Evolutionary conservation across 495 filamentous ascomycete genomes (phyloP).

Genomic region (Hypoxylon trugodes): DNA sequence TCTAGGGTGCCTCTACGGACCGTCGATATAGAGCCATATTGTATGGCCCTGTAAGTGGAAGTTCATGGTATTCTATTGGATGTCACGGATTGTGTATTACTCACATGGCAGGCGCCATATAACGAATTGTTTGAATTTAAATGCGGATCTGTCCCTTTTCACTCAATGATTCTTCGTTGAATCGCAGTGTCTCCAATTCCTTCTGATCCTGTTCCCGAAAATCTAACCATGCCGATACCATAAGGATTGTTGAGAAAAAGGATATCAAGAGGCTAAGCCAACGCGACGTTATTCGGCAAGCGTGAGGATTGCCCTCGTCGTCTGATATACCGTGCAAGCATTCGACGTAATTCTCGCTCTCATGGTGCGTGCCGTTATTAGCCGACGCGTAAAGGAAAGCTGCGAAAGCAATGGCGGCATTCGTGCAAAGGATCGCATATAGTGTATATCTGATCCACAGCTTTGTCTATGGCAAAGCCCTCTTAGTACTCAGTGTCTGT

Average conservation of each 20-base stretch:
- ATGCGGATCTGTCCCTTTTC: conserved; percentile 7
- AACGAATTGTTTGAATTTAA: too few relatives aligned
- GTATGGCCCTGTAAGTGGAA: too few relatives aligned
- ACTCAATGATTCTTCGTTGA: not conserved
- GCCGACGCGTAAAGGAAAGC: conserved; percentile 12
- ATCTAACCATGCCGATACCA: conserved; percentile 23
- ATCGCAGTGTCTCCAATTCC: not conserved
- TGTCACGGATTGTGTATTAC: too few relatives aligned
- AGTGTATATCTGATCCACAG: conserved; percentile 17
- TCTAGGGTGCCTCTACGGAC: too few relatives aligned
- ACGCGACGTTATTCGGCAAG: not conserved
- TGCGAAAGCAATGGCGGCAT: conserved; percentile 10
- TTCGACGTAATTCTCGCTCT: not conserved
- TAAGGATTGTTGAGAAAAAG: conserved; percentile 15
- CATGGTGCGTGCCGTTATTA: not conserved
- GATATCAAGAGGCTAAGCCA: conserved; percentile 27
- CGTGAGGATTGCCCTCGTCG: not conserved
- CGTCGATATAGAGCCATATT: too few relatives aligned
- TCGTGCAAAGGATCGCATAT: conserved; percentile 21
- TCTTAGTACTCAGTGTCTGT: not conserved
- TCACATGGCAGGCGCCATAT: too few relatives aligned
- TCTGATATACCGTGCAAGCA: not conserved
- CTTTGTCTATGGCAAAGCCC: conserved; percentile 4
- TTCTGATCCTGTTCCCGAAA: conserved; percentile 20
- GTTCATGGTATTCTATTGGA: too few relatives aligned